Evolutionary conservation across 2,329 filamentous ascomycete genomes (phyloP).

Genomic region (Xylaria sp.): DNA sequence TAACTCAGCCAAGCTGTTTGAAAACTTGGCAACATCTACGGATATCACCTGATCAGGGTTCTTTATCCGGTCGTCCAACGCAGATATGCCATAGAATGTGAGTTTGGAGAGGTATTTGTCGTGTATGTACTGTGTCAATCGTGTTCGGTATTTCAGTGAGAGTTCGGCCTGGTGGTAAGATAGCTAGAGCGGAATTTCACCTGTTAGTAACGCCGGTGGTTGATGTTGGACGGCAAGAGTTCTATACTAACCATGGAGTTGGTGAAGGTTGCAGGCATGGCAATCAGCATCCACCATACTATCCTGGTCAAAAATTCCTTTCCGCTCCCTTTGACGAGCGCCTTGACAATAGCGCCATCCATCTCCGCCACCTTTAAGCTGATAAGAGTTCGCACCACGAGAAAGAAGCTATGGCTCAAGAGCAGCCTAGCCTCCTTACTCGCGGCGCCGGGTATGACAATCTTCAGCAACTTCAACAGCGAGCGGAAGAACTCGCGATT

Average conservation of each 20-base stretch:
- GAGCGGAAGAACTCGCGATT: constrained; percentile 83
- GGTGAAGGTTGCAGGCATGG: constrained; percentile 93
- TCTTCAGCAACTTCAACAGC: constrained; percentile 76
- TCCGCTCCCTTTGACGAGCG: constrained; percentile 86
- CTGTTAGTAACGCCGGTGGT: too few species aligned
- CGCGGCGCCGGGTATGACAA: constrained; percentile 88
- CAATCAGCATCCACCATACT: constrained; percentile 98
- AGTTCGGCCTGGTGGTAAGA: constrained; percentile 97
- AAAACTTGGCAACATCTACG: constrained; percentile 95
- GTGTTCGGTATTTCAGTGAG: constrained; percentile 88
- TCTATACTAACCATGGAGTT: constrained; percentile 87
- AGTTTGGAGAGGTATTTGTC: constrained; percentile 96
- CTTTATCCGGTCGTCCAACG: constrained; percentile 95
- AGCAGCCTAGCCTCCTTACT: constrained; percentile 88
- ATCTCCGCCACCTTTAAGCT: constrained; percentile 96
- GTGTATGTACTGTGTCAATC: constrained; percentile 93
- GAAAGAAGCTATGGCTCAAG: constrained; percentile 89
- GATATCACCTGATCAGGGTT: constrained; percentile 98
- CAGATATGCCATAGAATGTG: constrained; percentile 96
- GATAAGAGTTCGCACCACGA: constrained; percentile 88
- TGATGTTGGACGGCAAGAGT: background rate
- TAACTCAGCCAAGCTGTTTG: constrained; percentile 89
- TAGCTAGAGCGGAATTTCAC: constrained; percentile 69
- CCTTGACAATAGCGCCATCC: constrained; percentile 92
- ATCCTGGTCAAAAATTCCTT: constrained; percentile 87